Evolutionary conservation across 2,329 filamentous ascomycete genomes (phyloP).

Genomic region (Fusarium sp.): DNA sequence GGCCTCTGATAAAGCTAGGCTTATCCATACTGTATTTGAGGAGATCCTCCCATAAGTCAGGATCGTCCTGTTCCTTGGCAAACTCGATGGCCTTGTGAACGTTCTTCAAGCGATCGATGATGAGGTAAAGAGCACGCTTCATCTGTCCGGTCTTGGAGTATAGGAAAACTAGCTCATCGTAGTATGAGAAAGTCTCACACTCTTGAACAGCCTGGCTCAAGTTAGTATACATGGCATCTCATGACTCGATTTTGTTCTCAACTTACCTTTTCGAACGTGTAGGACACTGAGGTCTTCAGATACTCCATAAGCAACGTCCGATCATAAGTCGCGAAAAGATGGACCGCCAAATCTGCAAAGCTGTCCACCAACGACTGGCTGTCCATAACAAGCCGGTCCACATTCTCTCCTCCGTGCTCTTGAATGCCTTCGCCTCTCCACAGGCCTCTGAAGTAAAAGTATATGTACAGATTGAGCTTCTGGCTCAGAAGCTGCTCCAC

Average conservation of each 20-base stretch:
- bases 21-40: constrained; percentile 98
- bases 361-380: constrained; percentile 79
- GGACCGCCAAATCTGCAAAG: constrained; percentile 87
- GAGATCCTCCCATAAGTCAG: constrained; percentile 93
- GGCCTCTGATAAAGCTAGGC: constrained; percentile 88
- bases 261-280: constrained; percentile 80
- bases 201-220: constrained; percentile 70
- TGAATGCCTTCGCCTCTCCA: constrained; percentile 80
- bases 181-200: constrained; percentile 83
- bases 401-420: constrained; percentile 64
- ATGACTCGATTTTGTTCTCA: no score
- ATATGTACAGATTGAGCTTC: constrained; percentile 79
- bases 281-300: constrained; percentile 83
- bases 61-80: constrained; percentile 91
- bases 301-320: constrained; percentile 86
- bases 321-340: constrained; percentile 87
- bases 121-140: constrained; percentile 89
- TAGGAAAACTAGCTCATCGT: constrained; percentile 93
- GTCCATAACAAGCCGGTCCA: constrained; percentile 67
- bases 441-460: constrained; percentile 88
- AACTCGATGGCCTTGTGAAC: constrained; percentile 94
- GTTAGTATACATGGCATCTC: constrained; percentile 19
- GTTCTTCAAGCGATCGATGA: constrained; percentile 92
- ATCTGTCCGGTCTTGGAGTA: constrained; percentile 96
- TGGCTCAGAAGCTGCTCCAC: constrained; percentile 79